Evolutionary conservation across 192 early-diverging fungal genomes (phyloP), one percentile per base, ranked within the genome.

Genomic region (Backusella psychrophila): DNA sequence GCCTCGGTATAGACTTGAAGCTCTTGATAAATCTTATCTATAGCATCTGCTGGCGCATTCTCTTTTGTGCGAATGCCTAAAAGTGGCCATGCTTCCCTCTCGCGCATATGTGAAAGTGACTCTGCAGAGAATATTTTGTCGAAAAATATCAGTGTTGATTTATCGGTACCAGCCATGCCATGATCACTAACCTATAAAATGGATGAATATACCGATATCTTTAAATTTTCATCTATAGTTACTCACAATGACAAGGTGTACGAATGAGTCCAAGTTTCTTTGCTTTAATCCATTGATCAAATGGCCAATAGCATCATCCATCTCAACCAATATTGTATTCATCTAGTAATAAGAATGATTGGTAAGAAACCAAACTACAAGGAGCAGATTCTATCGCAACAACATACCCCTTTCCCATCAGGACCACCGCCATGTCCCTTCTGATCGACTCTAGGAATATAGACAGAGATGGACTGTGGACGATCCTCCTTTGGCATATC

Each of bases 101-200:
- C 83, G 7, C 72, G 81, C 15, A 95, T 73, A 6, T 76, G 74
- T 29, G 84, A 77, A n/a, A 84, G 70, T 0, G 83, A 56, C 17
- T 84, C 49, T 15, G 77, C 69, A 8, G 84, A 78, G 2, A 85
- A 77, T 33, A 86, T 74, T 63, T 91, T 87, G 65, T 96, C 94
- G 66, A 95, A 83, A 78, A 90, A 95, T 44, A 97, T 89, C 34
- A 90, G 84, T 49, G 87, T 78, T 6, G 82, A 71, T 34, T 52
- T 73, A 33, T 83, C 80, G 0, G 84, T 80, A 42, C 85, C 83
- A 0, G 91, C 82, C 96, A 98, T 98, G 6, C 96, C 96, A 53
- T 98, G 96, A 80, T 98, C 96, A 77, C 93, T 95, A 59, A 91
- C 85, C 52, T 91, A 72, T 69, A 86, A 74, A n/a, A n/a, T 33